Evolutionary conservation across 2,329 filamentous ascomycete genomes (phyloP), one percentile per base, ranked within the genome.

Genomic region (Exophiala sideris): DNA sequence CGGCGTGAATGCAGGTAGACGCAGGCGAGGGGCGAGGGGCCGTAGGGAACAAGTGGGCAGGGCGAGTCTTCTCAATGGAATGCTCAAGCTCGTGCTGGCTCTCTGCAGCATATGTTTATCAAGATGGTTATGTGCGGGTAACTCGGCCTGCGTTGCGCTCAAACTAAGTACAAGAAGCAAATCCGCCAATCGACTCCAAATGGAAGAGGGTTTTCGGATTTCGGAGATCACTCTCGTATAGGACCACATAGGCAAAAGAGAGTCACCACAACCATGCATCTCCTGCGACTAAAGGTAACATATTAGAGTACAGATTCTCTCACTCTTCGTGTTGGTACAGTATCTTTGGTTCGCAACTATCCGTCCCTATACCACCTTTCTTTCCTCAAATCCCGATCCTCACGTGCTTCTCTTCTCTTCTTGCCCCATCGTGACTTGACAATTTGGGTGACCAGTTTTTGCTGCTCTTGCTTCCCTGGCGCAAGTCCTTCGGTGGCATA

Each of bases 371-470:
- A 80, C 84, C 83, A 87, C 32, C 76, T 66, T 64, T 79, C 79
- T 73, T 79, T 82, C 70, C 84, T 79, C 67, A 79, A 74, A 63
- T 72, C 68, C 64, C 83, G 72, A 63, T 85, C 83, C 67, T 85
- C 80, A 59, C 83, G 77, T 39, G 84, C 84, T 70, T 78, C 76
- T 58, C 74, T 76, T 69, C 80, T 79, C 70, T 77, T 79, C 47
- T 68, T 66, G 32, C 84, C 84, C 84, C 84, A 87, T 69, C 73
- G 77, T 52, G 71, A 75, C 72, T 83, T 82, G 41, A 80, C 75
- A 44, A 70, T 76, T 64, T 80, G 77, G 63, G 82, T 66, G 61
- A 74, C 70, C 58, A 73, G 65, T 60, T 69, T 69, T 63, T 79
- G 76, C 44, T 76, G 70, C 54, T 68, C 64, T 62, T 74, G 75